Conservation (phyloP, 2,329 filamentous ascomycete genomes). For the Alternaria sp. region DNA sequence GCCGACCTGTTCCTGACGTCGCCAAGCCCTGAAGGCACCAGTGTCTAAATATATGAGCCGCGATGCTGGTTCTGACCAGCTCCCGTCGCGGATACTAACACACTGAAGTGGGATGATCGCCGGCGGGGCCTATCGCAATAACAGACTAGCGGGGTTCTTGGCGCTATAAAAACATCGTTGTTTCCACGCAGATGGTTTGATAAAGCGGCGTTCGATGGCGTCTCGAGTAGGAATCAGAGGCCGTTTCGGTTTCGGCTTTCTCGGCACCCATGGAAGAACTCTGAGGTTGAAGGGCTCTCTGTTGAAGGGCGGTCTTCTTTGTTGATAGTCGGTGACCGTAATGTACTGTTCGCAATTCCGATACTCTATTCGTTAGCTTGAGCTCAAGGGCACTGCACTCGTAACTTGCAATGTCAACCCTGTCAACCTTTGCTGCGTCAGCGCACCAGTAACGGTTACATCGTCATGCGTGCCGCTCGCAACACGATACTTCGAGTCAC, state of each 20-base stretch:
- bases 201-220: conserved; percentile 7
- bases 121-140: conserved; percentile 19
- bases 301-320: not conserved
- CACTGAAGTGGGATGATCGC: conserved; percentile 23
- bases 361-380: not conserved
- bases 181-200: conserved; percentile 1
- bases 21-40: conserved; percentile 26
- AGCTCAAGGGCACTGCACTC: not conserved
- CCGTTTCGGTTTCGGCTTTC: conserved; percentile 2
- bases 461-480: not conserved
- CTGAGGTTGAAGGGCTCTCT: not conserved
- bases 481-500: conserved; percentile 2
- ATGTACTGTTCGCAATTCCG: not conserved
- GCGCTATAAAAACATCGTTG: conserved; percentile 3
- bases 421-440: conserved; percentile 6
- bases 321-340: not conserved
- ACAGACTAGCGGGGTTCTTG: conserved; percentile 8
- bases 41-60: conserved; percentile 30
- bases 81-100: conserved; percentile 15
- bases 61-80: conserved; percentile 18
- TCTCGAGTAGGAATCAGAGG: conserved; percentile 11
- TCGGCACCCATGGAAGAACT: not conserved
- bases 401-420: not conserved
- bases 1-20: conserved; percentile 1
- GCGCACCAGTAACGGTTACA: not conserved